Evolutionary conservation across 176 grass and related monocot genomes (phyloP).

Genomic region (Carex kokanica): DNA sequence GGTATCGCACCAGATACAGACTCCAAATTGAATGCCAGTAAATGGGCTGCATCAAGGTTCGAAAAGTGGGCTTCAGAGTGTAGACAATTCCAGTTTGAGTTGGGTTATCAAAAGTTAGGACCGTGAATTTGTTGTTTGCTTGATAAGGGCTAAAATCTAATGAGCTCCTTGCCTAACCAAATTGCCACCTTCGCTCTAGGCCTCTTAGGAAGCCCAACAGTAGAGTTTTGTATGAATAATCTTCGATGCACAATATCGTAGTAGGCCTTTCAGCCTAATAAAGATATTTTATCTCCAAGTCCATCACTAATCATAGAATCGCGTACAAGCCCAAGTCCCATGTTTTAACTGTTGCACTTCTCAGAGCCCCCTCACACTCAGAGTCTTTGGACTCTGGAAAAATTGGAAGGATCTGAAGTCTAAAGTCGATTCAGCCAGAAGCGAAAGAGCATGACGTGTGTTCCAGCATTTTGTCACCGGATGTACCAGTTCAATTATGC

Average conservation of each 20-base stretch:
- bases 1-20: too few species aligned
- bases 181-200: too few species aligned
- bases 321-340: background rate
- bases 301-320: background rate
- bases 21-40: too few species aligned
- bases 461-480: background rate
- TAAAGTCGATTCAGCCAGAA: background rate
- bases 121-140: too few species aligned
- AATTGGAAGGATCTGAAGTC: background rate
- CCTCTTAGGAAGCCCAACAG: too few species aligned
- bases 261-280: background rate
- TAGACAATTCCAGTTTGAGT: too few species aligned
- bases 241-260: background rate
- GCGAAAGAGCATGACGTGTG: background rate
- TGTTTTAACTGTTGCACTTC: background rate
- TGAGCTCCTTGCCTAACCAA: too few species aligned
- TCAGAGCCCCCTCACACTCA: too few species aligned
- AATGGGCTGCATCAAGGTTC: too few species aligned
- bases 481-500: background rate
- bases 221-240: background rate
- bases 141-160: too few species aligned
- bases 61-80: too few species aligned
- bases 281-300: background rate
- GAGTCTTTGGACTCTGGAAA: background rate
- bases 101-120: too few species aligned